Evolutionary conservation across 306 rosid genomes (phyloP).

Genomic region (Cucumis hystrix): DNA sequence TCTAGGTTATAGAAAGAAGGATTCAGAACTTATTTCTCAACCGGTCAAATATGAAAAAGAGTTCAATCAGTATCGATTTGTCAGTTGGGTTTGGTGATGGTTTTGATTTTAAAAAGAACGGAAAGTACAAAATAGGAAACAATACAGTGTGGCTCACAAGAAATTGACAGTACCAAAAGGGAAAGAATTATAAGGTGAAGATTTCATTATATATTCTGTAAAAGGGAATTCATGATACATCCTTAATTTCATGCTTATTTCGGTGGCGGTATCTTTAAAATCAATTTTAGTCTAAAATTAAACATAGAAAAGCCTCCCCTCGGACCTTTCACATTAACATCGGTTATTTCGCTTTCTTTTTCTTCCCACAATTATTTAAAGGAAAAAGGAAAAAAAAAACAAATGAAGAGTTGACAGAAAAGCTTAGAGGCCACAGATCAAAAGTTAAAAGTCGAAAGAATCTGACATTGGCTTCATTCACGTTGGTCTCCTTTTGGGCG

Average conservation of each 20-base stretch:
- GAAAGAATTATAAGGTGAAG: not conserved
- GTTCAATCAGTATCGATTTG: no score
- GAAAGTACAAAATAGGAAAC: not conserved
- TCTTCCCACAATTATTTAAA: no score
- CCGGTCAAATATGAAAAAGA: no score
- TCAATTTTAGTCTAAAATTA: no score
- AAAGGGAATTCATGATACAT: not conserved
- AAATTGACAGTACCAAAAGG: not conserved
- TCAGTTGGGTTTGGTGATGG: no score
- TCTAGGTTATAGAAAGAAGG: no score
- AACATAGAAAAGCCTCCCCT: no score
- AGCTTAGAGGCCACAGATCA: not conserved
- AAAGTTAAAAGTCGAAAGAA: not conserved
- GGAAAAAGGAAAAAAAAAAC: not conserved
- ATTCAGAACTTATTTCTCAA: no score
- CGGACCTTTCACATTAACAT: no score
- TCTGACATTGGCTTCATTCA: not conserved
- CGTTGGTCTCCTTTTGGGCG: not conserved
- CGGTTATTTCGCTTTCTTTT: no score
- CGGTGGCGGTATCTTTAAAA: not conserved
- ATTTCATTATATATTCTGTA: not conserved
- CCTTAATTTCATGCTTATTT: not conserved
- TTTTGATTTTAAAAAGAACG: no score
- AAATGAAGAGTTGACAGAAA: not conserved
- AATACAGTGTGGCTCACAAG: not conserved